Base-by-base conservation (phyloP, 768 basidiomycete genomes). In the Pisolithus sp. region DNA sequence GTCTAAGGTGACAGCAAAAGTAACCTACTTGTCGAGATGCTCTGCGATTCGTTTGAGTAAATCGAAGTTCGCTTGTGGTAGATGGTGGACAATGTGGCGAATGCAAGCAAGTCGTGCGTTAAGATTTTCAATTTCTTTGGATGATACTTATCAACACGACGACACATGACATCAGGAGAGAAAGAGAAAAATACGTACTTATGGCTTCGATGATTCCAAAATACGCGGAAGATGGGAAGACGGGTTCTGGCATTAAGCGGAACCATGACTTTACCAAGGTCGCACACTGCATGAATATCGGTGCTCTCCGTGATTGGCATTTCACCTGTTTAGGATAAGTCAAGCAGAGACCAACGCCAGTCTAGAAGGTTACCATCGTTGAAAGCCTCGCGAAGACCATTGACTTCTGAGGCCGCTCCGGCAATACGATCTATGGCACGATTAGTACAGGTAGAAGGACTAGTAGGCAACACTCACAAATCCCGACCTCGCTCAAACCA, bases 181-280 rank as follows among this genome's bases (percentile, higher is more conserved):
- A 46, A 7, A 31, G 24, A 18, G 10, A 4, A 20, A 21, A 17
- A 37, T 50, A 70, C 83, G 56, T 61, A 92, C 90, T 78, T 67
- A 82, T 85, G 1, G 82, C 83, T 39, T 79, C 77, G 60, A 93
- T 83, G 41, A 88, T 75, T 4, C 81, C 76, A 57, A 77, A 72
- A 63, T 91, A 92, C 3, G 79, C 78, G 7, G 76, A 66, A 17
- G 84, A 67, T 24, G 89, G 87, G 68, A 93, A 86, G 34, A 92
- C 69, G 9, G 89, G 82, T 54, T 88, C 86, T 10, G 91, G 90
- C 15, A 93, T 73, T 12, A 86, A 72, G 31, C 91, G 80, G 74
- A 93, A 86, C 88, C 88, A 93, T 0, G 85, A 79, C 70, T 92
- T 92, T 63, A 93, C 77, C 53, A 88, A 70, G n/a, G 62, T 91